These are phyloP conservation scores for Desmodesmus armatus DNA, from an alignment of 139 green algal species.

Conservation along the genomic window DNA sequence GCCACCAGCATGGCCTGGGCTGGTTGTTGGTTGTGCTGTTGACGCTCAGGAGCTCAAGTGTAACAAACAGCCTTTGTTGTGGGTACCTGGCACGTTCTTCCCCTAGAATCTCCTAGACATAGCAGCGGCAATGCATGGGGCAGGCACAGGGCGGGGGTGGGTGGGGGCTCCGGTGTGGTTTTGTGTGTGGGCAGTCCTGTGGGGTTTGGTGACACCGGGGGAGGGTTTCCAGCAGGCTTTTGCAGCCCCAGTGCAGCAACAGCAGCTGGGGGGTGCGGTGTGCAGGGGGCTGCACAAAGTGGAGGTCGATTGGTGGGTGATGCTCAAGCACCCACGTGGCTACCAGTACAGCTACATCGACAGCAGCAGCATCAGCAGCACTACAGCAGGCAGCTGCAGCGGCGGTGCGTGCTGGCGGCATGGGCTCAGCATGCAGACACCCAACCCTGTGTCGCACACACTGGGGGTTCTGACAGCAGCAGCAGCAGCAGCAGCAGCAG, in stretches of 20 bases:
- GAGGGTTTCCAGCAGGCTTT: neutral
- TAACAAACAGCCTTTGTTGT: too few species aligned
- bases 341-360: slow-evolving; percentile 40
- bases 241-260: slow-evolving; percentile 28
- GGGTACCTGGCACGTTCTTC: too few species aligned
- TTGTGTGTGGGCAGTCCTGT: too few species aligned
- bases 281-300: slow-evolving; percentile 4
- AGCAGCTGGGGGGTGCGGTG: neutral
- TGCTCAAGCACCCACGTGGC: slow-evolving; percentile 39
- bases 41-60: too few species aligned
- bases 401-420: slow-evolving; percentile 32
- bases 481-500: neutral
- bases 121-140: too few species aligned
- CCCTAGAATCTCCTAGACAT: too few species aligned
- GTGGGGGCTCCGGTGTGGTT: too few species aligned
- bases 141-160: too few species aligned
- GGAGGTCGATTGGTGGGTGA: slow-evolving; percentile 39
- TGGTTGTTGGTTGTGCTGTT: too few species aligned
- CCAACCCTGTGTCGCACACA: slow-evolving; percentile 39
- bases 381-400: neutral
- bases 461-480: slow-evolving; percentile 5
- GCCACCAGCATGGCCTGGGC: too few species aligned
- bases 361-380: neutral
- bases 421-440: slow-evolving; percentile 26
- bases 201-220: too few species aligned